These are phyloP conservation scores for Boletus sp. DNA, from an alignment of 1,284 basidiomycete genomes.

Conservation along the genomic window DNA sequence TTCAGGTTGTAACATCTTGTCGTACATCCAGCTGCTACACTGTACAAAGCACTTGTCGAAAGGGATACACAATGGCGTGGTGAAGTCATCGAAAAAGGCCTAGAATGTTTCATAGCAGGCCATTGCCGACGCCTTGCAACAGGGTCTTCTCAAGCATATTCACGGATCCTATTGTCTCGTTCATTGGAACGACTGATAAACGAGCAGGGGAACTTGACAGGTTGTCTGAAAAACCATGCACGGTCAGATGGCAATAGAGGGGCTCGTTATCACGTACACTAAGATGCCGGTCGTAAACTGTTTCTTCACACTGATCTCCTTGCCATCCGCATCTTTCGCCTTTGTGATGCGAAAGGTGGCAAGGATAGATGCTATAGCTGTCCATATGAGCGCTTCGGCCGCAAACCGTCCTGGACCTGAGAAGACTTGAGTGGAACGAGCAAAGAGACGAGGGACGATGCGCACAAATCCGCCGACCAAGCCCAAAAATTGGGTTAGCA, in stretches of 20 bases:
- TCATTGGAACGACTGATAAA: constrained; percentile 23
- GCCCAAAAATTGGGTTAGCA: constrained; percentile 40
- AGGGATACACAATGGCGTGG: not conserved
- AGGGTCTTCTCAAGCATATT: not conserved
- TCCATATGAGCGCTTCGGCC: constrained; percentile 25
- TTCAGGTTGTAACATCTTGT: constrained; percentile 1
- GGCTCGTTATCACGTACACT: constrained; percentile 24
- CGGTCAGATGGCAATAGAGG: not conserved
- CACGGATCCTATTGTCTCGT: constrained; percentile 11
- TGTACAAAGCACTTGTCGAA: not conserved
- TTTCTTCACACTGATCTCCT: constrained; percentile 33
- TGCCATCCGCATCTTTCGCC: constrained; percentile 33
- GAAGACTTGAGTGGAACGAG: constrained; percentile 8
- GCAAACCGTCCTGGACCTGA: constrained; percentile 28
- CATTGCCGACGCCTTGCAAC: no score
- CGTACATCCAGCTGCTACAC: constrained; percentile 13
- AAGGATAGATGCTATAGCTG: constrained; percentile 34
- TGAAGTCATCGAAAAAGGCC: not conserved
- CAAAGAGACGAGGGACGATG: not conserved
- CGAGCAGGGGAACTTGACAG: constrained; percentile 23
- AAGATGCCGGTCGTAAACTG: constrained; percentile 34
- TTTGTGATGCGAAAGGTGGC: constrained; percentile 40
- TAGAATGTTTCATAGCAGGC: not conserved
- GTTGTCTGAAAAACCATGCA: constrained; percentile 12
- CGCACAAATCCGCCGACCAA: constrained; percentile 39